Conservation (phyloP, 2,329 filamentous ascomycete genomes). For the Conoideocrella luteorostrata region DNA sequence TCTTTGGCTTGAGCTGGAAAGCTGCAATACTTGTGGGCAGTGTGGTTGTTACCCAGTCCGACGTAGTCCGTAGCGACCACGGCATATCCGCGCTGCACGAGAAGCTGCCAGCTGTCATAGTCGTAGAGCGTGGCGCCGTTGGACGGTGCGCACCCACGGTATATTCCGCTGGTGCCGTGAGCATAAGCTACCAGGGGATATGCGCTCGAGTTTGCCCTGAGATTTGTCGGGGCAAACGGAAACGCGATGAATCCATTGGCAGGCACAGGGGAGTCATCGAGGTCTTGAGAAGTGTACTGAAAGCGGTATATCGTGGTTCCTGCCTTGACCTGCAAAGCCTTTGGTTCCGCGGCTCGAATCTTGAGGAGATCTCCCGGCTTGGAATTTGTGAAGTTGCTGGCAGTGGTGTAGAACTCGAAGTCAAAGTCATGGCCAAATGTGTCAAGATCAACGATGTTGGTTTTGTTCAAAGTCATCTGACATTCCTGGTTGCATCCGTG, state of each 20-base stretch:
- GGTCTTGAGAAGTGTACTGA: slow-evolving; percentile 14
- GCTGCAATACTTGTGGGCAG: slow-evolving; percentile 14
- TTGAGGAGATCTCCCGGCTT: slow-evolving; percentile 14
- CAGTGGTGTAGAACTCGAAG: slow-evolving; percentile 10
- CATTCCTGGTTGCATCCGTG: slow-evolving; percentile 9
- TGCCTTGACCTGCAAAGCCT: slow-evolving; percentile 4
- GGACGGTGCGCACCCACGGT: slow-evolving; percentile 10
- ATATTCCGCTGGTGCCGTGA: slow-evolving; percentile 13
- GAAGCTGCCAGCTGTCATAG: slow-evolving; percentile 9
- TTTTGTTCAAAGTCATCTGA: slow-evolving; percentile 6
- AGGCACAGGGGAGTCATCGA: slow-evolving; percentile 10
- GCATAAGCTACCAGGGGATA: slow-evolving; percentile 9
- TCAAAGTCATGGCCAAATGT: slow-evolving; percentile 9
- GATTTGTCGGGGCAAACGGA: slow-evolving; percentile 4
- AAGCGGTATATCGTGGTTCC: slow-evolving; percentile 13
- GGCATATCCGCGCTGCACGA: slow-evolving; percentile 9
- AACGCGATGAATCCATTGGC: slow-evolving; percentile 13
- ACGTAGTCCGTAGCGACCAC: slow-evolving; percentile 17
- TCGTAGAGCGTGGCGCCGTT: slow-evolving; percentile 7
- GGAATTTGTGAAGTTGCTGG: slow-evolving; percentile 9
- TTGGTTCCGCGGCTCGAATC: slow-evolving; percentile 10
- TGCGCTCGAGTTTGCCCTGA: too few species aligned
- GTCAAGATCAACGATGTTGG: neutral
- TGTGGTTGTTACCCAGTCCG: slow-evolving; percentile 16
- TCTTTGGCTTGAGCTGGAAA: slow-evolving; percentile 11